Conservation (phyloP, 257 asterid genomes). For the Solanum chmielewskii region DNA sequence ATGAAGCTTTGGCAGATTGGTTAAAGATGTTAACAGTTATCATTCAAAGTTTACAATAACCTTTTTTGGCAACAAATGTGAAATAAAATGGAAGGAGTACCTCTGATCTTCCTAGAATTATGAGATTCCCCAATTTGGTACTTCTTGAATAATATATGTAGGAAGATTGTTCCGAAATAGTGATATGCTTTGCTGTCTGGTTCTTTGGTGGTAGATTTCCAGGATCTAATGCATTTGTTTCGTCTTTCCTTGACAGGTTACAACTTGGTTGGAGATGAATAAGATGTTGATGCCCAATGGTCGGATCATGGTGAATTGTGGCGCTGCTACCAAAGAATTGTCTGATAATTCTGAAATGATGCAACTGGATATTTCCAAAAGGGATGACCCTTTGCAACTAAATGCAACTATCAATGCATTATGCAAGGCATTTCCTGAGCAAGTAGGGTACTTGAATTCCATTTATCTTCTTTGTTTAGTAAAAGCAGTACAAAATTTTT, state of each 20-base stretch:
- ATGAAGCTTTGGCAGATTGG: background rate
- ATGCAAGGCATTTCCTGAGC: conserved; percentile 61
- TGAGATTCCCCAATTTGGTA: background rate
- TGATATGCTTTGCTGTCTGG: background rate
- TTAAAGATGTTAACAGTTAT: background rate
- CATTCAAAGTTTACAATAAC: background rate
- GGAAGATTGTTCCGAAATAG: background rate
- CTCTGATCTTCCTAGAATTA: background rate
- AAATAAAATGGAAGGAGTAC: background rate
- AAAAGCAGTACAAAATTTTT: background rate
- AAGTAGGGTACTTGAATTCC: conserved; percentile 20
- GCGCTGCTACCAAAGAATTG: conserved; percentile 25
- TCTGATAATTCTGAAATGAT: background rate
- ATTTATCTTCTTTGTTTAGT: background rate
- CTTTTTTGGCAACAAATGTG: background rate
- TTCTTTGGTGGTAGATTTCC: background rate
- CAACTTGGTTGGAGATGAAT: conserved; percentile 50
- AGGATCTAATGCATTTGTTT: background rate
- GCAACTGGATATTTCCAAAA: background rate
- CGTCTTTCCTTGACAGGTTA: conserved; percentile 24
- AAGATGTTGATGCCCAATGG: conserved; percentile 59
- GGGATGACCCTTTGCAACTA: conserved; percentile 10
- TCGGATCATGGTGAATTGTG: conserved; percentile 83
- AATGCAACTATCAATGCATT: conserved; percentile 58
- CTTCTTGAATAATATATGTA: background rate